Conservation (phyloP, 2,329 filamentous ascomycete species). For the Fusarium solani-melongenae region DNA sequence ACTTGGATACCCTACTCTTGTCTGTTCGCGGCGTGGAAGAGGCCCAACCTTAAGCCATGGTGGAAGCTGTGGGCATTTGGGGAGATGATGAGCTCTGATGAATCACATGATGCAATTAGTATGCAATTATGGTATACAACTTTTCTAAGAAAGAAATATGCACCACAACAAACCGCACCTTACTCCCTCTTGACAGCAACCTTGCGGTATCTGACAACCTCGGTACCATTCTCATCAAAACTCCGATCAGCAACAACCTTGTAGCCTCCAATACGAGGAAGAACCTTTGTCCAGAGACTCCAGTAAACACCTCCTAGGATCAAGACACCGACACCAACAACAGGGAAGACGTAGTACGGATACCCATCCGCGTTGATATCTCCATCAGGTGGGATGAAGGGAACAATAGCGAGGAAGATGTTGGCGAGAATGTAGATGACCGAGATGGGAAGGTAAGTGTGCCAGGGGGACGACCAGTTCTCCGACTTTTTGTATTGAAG, state of each 20-base stretch:
- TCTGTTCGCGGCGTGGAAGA: neutral
- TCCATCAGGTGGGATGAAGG: slow-evolving; percentile 64
- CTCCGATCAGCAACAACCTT: slow-evolving; percentile 58
- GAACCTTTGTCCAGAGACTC: slow-evolving; percentile 62
- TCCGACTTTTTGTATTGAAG: slow-evolving; percentile 62
- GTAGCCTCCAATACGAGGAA: slow-evolving; percentile 62
- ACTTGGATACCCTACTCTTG: neutral
- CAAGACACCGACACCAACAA: slow-evolving; percentile 64
- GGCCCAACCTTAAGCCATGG: neutral
- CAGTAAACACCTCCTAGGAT: slow-evolving; percentile 64
- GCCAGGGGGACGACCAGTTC: slow-evolving; percentile 65
- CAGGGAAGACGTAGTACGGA: slow-evolving; percentile 67
- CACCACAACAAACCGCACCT: neutral
- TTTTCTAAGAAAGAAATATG: neutral
- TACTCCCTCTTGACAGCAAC: slow-evolving; percentile 37
- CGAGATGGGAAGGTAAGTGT: slow-evolving; percentile 59
- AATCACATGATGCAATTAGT: no score
- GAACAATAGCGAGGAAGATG: slow-evolving; percentile 63
- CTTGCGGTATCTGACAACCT: slow-evolving; percentile 56
- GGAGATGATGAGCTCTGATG: no score
- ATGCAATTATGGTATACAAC: neutral
- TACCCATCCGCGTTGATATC: slow-evolving; percentile 61
- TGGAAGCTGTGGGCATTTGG: no score
- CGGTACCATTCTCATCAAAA: slow-evolving; percentile 52
- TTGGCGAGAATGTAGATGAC: slow-evolving; percentile 63